Base-by-base conservation (phyloP, 176 grass and related monocot species). In the Lolium rigidum region DNA sequence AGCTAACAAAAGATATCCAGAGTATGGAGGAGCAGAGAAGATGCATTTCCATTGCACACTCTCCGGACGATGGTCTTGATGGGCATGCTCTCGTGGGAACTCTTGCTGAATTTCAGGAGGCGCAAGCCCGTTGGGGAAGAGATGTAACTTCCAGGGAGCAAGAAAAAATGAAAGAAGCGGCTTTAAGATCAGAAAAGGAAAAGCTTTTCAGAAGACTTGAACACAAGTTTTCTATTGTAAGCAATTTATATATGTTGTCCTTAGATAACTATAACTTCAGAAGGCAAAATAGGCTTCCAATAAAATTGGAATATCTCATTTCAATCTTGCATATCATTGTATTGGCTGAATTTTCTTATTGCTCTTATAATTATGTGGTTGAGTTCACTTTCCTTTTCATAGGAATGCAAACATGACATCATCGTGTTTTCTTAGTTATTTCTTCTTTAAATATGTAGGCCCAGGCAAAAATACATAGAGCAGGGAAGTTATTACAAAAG, bases 191-290 rank as follows among this genome's bases (percentile, higher is more conserved):
- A 79, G 86, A 94, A 69, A 98, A 89, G 74, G 86, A 90, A 50
- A 94, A 83, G 78, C 74, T 94, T 70, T 94, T 92, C 89, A 94
- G 79, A 85, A 95, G 65, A 64, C 86, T 98, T 8, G 93, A 92
- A 80, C 96, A 95, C 90, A 98, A 95, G 78, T 78, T 98, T 68
- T 95, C 86, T 54, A 84, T 98, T 77, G 96, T 98, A 91, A 95
- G 91, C 44, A 76, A 73, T 52, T 85, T 88, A 9, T 56, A 48
- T 66, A 58, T 77, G 5, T 81, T 71, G 6, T 85, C 61, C 70
- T 82, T 38, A 9, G 38, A 6, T 39, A 55, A 89, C 20, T 63
- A 22, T 85, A 85, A 77, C 15, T 77, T 38, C 16, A 60, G 13
- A 60, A 81, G 9, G 55, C 1, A 62, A 54, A 63, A 16, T 17